A percentile compares a stretch with the other conserved stretches of the same genome.
Conservation (phyloP, 768 basidiomycete genomes). For the Asterophora lycoperdoides region DNA sequence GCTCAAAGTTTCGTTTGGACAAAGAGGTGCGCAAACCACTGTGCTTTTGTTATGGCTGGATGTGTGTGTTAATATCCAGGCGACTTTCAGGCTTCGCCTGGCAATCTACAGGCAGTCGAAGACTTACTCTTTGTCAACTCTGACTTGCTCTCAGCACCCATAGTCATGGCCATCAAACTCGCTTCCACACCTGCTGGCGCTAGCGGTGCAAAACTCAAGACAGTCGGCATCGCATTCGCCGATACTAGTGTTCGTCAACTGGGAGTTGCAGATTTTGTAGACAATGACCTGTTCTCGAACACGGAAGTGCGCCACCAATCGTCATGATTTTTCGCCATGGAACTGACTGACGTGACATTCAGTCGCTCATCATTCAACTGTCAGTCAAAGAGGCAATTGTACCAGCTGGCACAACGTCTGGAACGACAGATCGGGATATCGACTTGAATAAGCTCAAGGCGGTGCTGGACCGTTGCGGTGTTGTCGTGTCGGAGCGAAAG, state of each 20-base stretch:
- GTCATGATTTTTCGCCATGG: background rate
- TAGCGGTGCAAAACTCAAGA: constrained; percentile 56
- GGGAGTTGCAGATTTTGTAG: constrained; percentile 87
- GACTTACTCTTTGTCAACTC: constrained; percentile 81
- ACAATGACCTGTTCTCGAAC: constrained; percentile 95
- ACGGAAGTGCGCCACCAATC: constrained; percentile 61
- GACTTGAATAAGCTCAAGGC: constrained; percentile 84
- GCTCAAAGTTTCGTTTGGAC: constrained; percentile 68
- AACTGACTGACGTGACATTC: background rate
- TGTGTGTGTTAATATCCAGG: background rate
- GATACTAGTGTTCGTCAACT: constrained; percentile 84
- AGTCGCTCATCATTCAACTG: constrained; percentile 94
- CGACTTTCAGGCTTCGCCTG: constrained; percentile 44
- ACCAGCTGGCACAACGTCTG: constrained; percentile 65
- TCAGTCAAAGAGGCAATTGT: constrained; percentile 96
- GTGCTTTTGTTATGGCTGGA: background rate
- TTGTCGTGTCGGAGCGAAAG: constrained; percentile 88
- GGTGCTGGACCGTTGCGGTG: constrained; percentile 84
- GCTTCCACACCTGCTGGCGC: constrained; percentile 46
- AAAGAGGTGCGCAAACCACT: constrained; percentile 72
- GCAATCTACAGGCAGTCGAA: constrained; percentile 70
- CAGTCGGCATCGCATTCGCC: constrained; percentile 85
- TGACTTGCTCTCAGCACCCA: constrained; percentile 78
- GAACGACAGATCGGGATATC: constrained; percentile 75
- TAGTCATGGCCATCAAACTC: constrained; percentile 86